These are phyloP conservation scores for Backusella mclennaniae DNA, from an alignment of 192 early-diverging fungal species.

Conservation along the genomic window DNA sequence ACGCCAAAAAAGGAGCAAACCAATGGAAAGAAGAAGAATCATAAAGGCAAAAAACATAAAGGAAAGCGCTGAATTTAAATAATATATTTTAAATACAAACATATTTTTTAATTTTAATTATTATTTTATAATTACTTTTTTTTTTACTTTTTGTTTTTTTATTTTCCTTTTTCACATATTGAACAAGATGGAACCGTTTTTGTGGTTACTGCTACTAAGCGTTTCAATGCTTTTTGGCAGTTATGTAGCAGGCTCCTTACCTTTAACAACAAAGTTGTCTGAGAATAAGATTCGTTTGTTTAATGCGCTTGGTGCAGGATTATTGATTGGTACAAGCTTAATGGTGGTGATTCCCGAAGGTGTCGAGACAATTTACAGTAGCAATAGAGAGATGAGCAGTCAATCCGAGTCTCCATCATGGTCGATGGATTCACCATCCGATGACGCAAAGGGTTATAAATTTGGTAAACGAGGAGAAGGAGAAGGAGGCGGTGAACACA, in stretches of 20 bases:
- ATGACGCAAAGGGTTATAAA: background rate
- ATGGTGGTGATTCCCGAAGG: conserved; percentile 97
- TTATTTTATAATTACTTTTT: background rate
- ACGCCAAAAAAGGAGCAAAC: background rate
- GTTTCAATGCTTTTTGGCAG: conserved; percentile 83
- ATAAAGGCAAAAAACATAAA: conserved; percentile 11
- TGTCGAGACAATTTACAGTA: conserved; percentile 78
- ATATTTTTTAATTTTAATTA: background rate
- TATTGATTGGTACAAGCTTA: conserved; percentile 88
- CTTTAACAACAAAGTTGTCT: conserved; percentile 77
- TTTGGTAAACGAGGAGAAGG: background rate
- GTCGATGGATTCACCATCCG: background rate
- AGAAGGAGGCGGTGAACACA: conserved; percentile 38
- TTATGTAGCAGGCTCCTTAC: conserved; percentile 84
- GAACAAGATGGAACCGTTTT: conserved; percentile 48
- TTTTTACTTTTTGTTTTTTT: background rate
- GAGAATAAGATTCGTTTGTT: conserved; percentile 69
- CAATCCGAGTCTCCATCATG: background rate
- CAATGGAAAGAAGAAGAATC: conserved; percentile 10
- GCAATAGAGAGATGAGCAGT: background rate
- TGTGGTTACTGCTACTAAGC: conserved; percentile 63
- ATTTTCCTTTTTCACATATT: background rate
- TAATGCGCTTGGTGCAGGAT: conserved; percentile 84
- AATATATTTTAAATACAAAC: background rate
- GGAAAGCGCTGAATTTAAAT: conserved; percentile 13